Percentiles rank a stretch among this genome's conserved stretches.
phyloP scores from a whole-genome alignment of 192 early-diverging fungal species.

The Linnemannia exigua region DNA sequence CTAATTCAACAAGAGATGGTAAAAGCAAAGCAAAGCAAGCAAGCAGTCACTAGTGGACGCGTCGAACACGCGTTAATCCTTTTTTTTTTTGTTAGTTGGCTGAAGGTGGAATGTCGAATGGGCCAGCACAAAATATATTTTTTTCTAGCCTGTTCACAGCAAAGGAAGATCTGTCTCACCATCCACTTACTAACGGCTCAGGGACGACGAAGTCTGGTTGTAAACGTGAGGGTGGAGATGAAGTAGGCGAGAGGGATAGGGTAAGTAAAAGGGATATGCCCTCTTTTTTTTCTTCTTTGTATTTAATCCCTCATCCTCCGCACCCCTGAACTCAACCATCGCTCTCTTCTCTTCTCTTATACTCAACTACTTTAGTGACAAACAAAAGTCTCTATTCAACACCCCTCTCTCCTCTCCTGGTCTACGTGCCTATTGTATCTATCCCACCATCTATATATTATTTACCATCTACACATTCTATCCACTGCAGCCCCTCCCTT shows the following conservation, averaged over 20 bases:
- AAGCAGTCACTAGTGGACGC: background rate
- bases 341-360: background rate
- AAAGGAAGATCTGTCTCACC: background rate
- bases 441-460: background rate
- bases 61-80: background rate
- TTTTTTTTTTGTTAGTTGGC: background rate
- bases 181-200: background rate
- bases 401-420: background rate
- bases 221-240: no score
- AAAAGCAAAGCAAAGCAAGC: background rate
- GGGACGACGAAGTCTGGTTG: background rate
- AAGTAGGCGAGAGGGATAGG: background rate
- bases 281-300: background rate
- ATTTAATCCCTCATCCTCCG: background rate
- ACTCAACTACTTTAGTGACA: background rate
- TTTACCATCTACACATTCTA: background rate
- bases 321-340: slow-evolving; percentile 1
- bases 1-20: background rate
- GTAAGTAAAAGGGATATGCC: background rate
- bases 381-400: background rate
- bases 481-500: no score
- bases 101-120: background rate
- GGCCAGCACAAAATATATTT: slow-evolving; percentile 6
- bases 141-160: background rate
- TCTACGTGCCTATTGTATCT: no score